Base-by-base conservation (phyloP, 148 eudicot species). In the Simmondsia chinensis region DNA sequence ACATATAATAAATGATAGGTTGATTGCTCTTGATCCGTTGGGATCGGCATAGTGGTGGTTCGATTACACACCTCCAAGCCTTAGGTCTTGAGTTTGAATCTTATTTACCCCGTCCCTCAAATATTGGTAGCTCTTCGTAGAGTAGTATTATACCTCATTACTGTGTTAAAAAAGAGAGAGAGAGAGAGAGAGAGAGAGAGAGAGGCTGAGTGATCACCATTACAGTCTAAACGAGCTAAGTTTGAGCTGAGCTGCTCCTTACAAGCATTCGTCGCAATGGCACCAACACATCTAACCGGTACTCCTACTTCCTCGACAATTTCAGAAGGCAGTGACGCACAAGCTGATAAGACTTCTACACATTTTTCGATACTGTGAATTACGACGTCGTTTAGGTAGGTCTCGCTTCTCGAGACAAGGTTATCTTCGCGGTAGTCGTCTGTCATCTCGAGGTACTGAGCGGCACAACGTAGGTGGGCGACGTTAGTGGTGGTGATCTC, bases 391-490 rank as follows among this genome's bases (percentile, higher is more conserved):
- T 72, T 51, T 16, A 84, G 50, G 61, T 73, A 84, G 31, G 75
- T 57, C 43, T 77, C 85, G 0, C 80, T 72, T 17, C 80, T 71
- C 20, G 61, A 24, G 0, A 77, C 61, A 11, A 83, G 81, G 49
- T 83, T 83, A 16, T 61, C 77, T 25, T 79, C 76, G 4, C 62
- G 64, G 16, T 73, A 71, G 1, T 76, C 76, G 7, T 79, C 84
- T 0, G 76, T 65, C 94, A 83, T 83, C 48, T 79, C 83, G 32
- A 83, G 44, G 65, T 49, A 76, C 40, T 79, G 68, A 1, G 84
- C 81, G 24, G 71, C 79, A 40, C 83, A 83, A 15, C 75, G 76
- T 24, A 83, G 69, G 41, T 57, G 47, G 6, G 78, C 83, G 2
- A 76, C 78, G 20, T 76, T 80, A 31, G 68, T 41, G 35, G 77